Evolutionary conservation across 2,329 filamentous ascomycete species (phyloP).

Genomic region (Lecanicillium sp.): DNA sequence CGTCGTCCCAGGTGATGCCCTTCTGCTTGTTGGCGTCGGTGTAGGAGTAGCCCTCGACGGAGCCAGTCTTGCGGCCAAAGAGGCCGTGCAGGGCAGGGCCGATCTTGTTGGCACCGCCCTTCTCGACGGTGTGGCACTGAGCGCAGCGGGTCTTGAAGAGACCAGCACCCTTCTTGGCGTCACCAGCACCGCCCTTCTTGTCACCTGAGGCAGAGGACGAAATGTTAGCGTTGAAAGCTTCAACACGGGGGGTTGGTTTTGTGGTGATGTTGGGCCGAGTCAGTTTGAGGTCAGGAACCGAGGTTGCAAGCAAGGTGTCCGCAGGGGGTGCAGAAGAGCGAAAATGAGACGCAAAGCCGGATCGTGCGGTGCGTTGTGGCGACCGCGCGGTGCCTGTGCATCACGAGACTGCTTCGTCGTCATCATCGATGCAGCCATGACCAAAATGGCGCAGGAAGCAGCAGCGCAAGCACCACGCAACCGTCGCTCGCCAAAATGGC

Average conservation of each 20-base stretch:
- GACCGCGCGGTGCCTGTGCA: too few relatives aligned
- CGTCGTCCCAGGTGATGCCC: slow-evolving; percentile 80
- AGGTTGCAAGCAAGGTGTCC: too few relatives aligned
- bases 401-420: too few relatives aligned
- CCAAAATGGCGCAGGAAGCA: slow-evolving; percentile 25
- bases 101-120: slow-evolving; percentile 91
- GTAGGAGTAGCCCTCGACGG: slow-evolving; percentile 90
- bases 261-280: too few relatives aligned
- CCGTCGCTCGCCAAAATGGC: too few relatives aligned
- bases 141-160: slow-evolving; percentile 99
- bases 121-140: slow-evolving; percentile 96
- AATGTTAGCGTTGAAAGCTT: slow-evolving; percentile 20
- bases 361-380: too few relatives aligned
- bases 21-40: slow-evolving; percentile 99
- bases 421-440: too few relatives aligned
- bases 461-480: not conserved
- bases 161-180: slow-evolving; percentile 92
- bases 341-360: too few relatives aligned
- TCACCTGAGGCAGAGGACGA: slow-evolving; percentile 55
- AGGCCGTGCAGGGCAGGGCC: slow-evolving; percentile 95
- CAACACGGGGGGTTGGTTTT: not conserved
- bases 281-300: too few relatives aligned
- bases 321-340: too few relatives aligned
- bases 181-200: slow-evolving; percentile 87
- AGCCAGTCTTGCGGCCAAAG: slow-evolving; percentile 91